Evolutionary conservation across 2,329 filamentous ascomycete genomes (phyloP).

Genomic region (Myriosclerotinia scirpicola): DNA sequence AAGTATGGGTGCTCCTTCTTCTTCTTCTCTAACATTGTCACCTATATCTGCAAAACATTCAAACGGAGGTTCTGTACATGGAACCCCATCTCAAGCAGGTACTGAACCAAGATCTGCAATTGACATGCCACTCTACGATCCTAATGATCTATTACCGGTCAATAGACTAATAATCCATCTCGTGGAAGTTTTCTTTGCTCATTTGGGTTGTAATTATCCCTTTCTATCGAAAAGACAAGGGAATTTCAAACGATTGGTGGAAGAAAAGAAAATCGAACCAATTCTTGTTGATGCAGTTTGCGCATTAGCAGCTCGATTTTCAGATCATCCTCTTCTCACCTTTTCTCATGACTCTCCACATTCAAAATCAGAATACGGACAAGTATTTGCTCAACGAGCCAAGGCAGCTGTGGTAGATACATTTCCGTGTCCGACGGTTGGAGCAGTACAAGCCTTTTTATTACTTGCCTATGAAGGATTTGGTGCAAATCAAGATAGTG

Average conservation of each 20-base stretch:
- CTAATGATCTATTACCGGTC: constrained; percentile 66
- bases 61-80: constrained; percentile 29
- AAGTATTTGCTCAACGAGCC: constrained; percentile 76
- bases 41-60: constrained; percentile 32
- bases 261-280: constrained; percentile 48
- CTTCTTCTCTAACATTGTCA: constrained; percentile 33
- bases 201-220: constrained; percentile 82
- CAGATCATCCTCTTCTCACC: constrained; percentile 56
- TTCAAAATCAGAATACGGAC: constrained; percentile 67
- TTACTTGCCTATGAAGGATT: constrained; percentile 88
- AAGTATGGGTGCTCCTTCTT: constrained; percentile 46
- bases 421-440: constrained; percentile 78
- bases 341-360: constrained; percentile 51
- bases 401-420: constrained; percentile 81
- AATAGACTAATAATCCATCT: constrained; percentile 74
- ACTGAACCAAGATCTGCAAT: constrained; percentile 31
- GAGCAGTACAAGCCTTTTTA: constrained; percentile 79
- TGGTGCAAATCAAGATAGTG: constrained; percentile 83
- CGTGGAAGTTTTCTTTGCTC: constrained; percentile 76
- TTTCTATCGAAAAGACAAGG: constrained; percentile 66
- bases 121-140: constrained; percentile 72
- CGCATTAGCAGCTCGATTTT: constrained; percentile 75
- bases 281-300: constrained; percentile 88
- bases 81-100: constrained; percentile 30
- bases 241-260: constrained; percentile 75